Percentiles rank a stretch among this genome's conserved stretches.
These are phyloP conservation scores for Closterium sp. DNA, from an alignment of 139 green algal genomes.

Conservation along the genomic window DNA sequence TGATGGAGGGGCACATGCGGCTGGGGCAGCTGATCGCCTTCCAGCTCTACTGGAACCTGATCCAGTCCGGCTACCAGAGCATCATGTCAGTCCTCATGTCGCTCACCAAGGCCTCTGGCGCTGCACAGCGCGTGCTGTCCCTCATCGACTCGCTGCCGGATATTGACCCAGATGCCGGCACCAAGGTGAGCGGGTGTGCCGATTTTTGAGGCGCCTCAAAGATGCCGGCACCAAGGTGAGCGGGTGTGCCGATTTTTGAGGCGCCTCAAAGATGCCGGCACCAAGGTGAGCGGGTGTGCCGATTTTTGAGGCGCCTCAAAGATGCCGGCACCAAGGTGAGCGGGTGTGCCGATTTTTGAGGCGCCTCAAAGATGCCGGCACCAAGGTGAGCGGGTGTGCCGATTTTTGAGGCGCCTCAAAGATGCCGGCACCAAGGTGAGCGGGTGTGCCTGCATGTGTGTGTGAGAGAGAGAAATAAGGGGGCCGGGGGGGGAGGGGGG, in stretches of 20 bases:
- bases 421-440: conserved; percentile 32
- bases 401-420: no score
- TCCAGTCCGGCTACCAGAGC: conserved; percentile 47
- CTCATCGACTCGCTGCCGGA: conserved; percentile 54
- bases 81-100: conserved; percentile 53
- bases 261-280: conserved; percentile 50
- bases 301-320: no score
- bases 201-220: no score
- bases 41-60: conserved; percentile 54
- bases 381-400: no score
- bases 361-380: no score
- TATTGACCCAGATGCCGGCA: conserved; percentile 40
- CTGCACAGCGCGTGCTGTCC: conserved; percentile 51
- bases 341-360: no score
- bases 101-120: conserved; percentile 53
- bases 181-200: conserved; percentile 21
- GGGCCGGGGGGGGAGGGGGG: no score
- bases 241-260: no score
- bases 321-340: no score
- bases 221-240: no score
- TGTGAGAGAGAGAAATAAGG: neutral
- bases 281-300: conserved; percentile 49
- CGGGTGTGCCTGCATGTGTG: neutral
- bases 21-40: conserved; percentile 53
- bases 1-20: conserved; percentile 44